Percentiles rank a stretch among this genome's conserved stretches.
These are phyloP conservation scores for Clonostachys sp. DNA, from an alignment of 2,329 filamentous ascomycete species.

Conservation along the genomic window DNA sequence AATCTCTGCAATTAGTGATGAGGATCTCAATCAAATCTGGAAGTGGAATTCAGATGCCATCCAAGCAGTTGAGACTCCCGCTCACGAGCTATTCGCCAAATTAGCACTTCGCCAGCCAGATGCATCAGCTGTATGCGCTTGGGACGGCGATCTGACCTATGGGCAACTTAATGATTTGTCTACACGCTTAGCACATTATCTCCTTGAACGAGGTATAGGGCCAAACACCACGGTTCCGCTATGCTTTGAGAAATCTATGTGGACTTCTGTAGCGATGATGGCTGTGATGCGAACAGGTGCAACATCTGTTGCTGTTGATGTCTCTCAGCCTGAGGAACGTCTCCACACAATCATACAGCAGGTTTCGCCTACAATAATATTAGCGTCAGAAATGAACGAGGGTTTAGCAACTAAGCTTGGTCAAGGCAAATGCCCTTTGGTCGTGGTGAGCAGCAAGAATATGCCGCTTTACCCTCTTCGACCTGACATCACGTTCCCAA, in stretches of 20 bases:
- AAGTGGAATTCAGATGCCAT: conserved; percentile 1
- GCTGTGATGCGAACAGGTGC: conserved; percentile 4
- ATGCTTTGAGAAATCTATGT: conserved; percentile 5
- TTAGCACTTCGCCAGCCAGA: conserved; percentile 1
- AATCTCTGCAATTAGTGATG: conserved; percentile 1
- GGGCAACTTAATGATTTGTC: neutral
- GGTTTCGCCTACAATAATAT: conserved; percentile 1
- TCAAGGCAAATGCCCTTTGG: neutral
- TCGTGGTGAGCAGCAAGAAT: conserved; percentile 1
- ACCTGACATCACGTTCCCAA: conserved; percentile 1
- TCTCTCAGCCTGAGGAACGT: neutral
- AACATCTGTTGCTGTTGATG: conserved; percentile 2
- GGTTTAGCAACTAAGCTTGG: neutral
- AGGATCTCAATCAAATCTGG: conserved; percentile 2
- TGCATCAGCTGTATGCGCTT: conserved; percentile 2
- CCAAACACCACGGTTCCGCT: conserved; percentile 2
- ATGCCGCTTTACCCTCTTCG: neutral
- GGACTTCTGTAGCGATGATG: conserved; percentile 4
- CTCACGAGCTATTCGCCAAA: neutral
- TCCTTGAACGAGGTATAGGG: conserved; percentile 3
- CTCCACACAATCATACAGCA: conserved; percentile 1
- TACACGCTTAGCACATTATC: conserved; percentile 1
- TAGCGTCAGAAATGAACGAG: neutral
- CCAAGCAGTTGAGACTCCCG: conserved; percentile 1
- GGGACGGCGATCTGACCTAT: conserved; percentile 5